Percentiles rank a stretch among this genome's conserved stretches.
Evolutionary conservation across 805 yeast species (phyloP).

Genomic region (Sugiyamaella americana): DNA sequence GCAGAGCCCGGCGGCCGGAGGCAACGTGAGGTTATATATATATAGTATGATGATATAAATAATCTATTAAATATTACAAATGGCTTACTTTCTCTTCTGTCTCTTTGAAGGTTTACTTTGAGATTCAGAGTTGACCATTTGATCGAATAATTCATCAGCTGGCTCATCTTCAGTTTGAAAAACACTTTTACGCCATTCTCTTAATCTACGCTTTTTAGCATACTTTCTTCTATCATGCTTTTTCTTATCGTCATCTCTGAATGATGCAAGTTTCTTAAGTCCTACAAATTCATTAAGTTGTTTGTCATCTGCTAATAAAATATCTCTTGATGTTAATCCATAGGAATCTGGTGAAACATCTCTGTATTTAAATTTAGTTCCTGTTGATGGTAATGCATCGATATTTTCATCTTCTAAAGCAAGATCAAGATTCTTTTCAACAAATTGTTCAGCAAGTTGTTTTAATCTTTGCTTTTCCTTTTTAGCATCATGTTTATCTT

Average conservation of each 20-base stretch:
- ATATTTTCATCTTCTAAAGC: conserved; percentile 18
- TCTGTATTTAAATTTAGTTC: conserved; percentile 68
- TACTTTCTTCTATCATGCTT: conserved; percentile 77
- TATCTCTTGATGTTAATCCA: conserved; percentile 82
- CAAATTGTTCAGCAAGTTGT: conserved; percentile 67
- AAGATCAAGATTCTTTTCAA: conserved; percentile 64
- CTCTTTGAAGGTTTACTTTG: conserved; percentile 5
- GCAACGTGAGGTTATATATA: neutral
- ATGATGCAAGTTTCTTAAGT: conserved; percentile 89
- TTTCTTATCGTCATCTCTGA: conserved; percentile 66
- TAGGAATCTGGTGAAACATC: conserved; percentile 93
- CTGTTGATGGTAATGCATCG: conserved; percentile 37
- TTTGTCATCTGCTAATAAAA: conserved; percentile 81
- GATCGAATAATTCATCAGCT: conserved; percentile 19
- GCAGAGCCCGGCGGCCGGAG: neutral
- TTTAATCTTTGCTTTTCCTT: conserved; percentile 56
- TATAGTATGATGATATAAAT: neutral
- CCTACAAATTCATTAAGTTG: conserved; percentile 81
- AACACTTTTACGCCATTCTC: conserved; percentile 84
- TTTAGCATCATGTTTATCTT: conserved; percentile 55
- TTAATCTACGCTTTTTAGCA: conserved; percentile 71
- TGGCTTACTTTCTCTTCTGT: conserved; percentile 10
- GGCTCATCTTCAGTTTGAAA: conserved; percentile 54
- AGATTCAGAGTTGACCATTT: conserved; percentile 1
- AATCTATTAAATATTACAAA: conserved; percentile 1